Percentiles rank a stretch among this genome's conserved stretches.
These are phyloP conservation scores for Lachancea sp. DNA, from an alignment of 805 yeast species.

Conservation along the genomic window DNA sequence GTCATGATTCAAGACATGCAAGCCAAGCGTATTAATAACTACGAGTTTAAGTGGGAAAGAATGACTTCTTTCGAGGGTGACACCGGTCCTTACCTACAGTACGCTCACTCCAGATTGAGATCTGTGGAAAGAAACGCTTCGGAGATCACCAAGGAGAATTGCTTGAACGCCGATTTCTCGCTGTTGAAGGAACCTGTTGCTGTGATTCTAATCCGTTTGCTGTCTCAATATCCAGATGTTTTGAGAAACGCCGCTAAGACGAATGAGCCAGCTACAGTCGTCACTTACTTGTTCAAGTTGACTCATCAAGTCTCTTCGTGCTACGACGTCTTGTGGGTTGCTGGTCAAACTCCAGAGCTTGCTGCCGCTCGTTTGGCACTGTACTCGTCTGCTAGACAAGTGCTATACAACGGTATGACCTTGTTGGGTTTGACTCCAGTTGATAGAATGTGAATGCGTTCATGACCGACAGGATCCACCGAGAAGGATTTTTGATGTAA, in stretches of 20 bases:
- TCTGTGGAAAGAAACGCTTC: constrained; percentile 84
- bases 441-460: constrained; percentile 69
- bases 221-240: constrained; percentile 89
- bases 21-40: constrained; percentile 92
- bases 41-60: constrained; percentile 95
- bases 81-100: constrained; percentile 97
- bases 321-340: constrained; percentile 93
- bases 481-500: not conserved
- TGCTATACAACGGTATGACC: constrained; percentile 80
- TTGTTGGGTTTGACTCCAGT: constrained; percentile 95
- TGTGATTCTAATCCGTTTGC: constrained; percentile 59
- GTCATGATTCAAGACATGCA: constrained; percentile 99
- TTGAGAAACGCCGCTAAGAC: constrained; percentile 77
- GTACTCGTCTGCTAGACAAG: constrained; percentile 84
- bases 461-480: not conserved
- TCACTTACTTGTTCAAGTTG: constrained; percentile 85
- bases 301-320: constrained; percentile 95
- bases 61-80: constrained; percentile 98
- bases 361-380: constrained; percentile 89
- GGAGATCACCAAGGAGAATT: constrained; percentile 39
- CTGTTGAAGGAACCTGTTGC: constrained; percentile 69
- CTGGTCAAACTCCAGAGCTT: constrained; percentile 84
- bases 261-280: constrained; percentile 88
- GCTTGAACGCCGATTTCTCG: constrained; percentile 47
- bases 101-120: constrained; percentile 94